A percentile compares a stretch with the other conserved stretches of the same genome.
phyloP scores from a whole-genome alignment of 345 rosid genomes.

The Salix exigua region DNA sequence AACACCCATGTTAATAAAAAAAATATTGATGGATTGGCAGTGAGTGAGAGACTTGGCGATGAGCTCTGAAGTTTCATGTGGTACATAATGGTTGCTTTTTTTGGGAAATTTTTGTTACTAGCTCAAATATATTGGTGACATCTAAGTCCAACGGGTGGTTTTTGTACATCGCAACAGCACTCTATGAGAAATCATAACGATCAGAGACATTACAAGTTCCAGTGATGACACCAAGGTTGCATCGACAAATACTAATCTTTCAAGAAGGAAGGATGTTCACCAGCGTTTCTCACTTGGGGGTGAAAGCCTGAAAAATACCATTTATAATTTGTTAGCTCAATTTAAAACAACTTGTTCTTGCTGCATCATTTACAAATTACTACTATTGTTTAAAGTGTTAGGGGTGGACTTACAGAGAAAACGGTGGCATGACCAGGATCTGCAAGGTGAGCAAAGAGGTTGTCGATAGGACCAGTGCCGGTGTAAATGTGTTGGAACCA shows the following conservation, averaged over 20 bases:
- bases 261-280: background rate
- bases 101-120: background rate
- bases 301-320: constrained; percentile 54
- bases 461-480: constrained; percentile 94
- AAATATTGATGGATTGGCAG: background rate
- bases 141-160: constrained; percentile 12
- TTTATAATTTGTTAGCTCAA: background rate
- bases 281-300: constrained; percentile 59
- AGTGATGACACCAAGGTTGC: constrained; percentile 14
- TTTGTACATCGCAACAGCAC: constrained; percentile 36
- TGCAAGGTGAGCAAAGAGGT: constrained; percentile 91
- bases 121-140: background rate
- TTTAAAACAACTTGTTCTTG: background rate
- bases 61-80: background rate
- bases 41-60: background rate
- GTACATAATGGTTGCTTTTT: background rate
- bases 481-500: constrained; percentile 99
- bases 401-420: constrained; percentile 60
- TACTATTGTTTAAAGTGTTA: background rate
- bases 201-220: constrained; percentile 27
- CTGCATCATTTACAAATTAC: background rate
- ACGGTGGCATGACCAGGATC: constrained; percentile 96
- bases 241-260: constrained; percentile 20
- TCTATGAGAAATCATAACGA: constrained; percentile 11
- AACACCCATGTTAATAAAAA: too few species aligned